These are phyloP conservation scores for Yarrowia keelungensis DNA, from an alignment of 805 yeast species.

Conservation along the genomic window DNA sequence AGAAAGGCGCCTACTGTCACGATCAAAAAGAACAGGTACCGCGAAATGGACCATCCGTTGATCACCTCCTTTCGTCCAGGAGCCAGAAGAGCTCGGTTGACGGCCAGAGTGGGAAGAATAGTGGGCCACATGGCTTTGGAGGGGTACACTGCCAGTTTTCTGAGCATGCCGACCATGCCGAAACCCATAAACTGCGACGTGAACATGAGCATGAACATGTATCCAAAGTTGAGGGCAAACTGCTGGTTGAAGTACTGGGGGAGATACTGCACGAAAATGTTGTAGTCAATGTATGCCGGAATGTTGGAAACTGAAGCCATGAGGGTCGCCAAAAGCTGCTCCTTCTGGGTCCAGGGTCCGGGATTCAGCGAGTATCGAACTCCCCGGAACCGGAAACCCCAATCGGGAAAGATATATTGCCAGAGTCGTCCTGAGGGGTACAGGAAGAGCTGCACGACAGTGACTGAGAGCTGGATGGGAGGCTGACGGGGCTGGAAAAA, in stretches of 20 bases:
- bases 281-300: slow-evolving; percentile 40
- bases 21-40: slow-evolving; percentile 58
- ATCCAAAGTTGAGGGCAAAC: slow-evolving; percentile 46
- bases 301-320: slow-evolving; percentile 54
- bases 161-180: slow-evolving; percentile 63
- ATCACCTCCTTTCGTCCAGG: slow-evolving; percentile 54
- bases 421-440: slow-evolving; percentile 60
- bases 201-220: slow-evolving; percentile 56
- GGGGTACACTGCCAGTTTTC: slow-evolving; percentile 57
- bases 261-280: slow-evolving; percentile 39
- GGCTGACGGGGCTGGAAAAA: slow-evolving; percentile 64
- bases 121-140: slow-evolving; percentile 56
- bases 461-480: slow-evolving; percentile 56
- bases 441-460: slow-evolving; percentile 62
- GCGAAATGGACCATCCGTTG: slow-evolving; percentile 67
- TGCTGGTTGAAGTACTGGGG: slow-evolving; percentile 39
- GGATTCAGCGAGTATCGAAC: slow-evolving; percentile 56
- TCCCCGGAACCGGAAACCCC: slow-evolving; percentile 48
- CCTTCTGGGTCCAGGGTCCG: slow-evolving; percentile 67
- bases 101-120: slow-evolving; percentile 62
- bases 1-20: slow-evolving; percentile 55
- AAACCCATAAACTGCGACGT: slow-evolving; percentile 61
- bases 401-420: slow-evolving; percentile 43
- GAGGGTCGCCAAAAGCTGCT: slow-evolving; percentile 65
- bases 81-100: slow-evolving; percentile 47